phyloP scores from a whole-genome alignment of 345 rosid genomes.

The Eucalyptus erythrocorys region DNA sequence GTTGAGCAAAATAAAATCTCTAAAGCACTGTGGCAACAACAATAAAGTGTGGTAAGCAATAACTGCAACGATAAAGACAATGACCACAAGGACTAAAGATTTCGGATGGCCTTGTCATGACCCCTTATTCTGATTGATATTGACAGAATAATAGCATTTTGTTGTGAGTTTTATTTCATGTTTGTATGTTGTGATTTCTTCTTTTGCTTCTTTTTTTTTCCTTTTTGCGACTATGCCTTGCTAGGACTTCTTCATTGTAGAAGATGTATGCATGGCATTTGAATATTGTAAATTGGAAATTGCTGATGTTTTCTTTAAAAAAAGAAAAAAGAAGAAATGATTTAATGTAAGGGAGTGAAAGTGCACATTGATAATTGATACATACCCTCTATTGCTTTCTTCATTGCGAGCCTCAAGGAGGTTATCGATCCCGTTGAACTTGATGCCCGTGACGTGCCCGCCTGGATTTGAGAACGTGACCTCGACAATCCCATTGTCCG shows the following conservation, averaged over 20 bases:
- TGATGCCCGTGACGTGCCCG: slow-evolving; percentile 13
- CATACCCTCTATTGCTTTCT: not conserved
- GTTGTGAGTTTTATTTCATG: not conserved
- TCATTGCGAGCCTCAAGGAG: slow-evolving; percentile 3
- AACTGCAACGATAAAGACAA: not conserved
- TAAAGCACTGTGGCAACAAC: not conserved
- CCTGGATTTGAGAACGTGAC: slow-evolving; percentile 12
- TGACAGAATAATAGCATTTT: not conserved
- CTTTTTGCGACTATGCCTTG: not conserved
- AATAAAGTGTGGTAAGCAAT: too few species aligned
- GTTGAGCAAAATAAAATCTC: not conserved
- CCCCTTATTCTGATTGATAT: not conserved
- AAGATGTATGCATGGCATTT: not conserved
- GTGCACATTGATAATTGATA: not conserved
- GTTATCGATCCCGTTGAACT: slow-evolving; percentile 14
- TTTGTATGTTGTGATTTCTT: not conserved
- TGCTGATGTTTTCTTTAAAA: not conserved
- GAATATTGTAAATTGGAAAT: not conserved
- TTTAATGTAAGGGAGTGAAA: not conserved
- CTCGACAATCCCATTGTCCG: slow-evolving; percentile 22
- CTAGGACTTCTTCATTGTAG: not conserved
- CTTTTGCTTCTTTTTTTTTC: not conserved
- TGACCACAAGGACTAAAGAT: not conserved
- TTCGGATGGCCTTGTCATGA: not conserved
- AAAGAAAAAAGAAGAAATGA: not conserved